Base-by-base conservation (phyloP, 192 early-diverging fungal species). In the Cladochytrium replicatum region DNA sequence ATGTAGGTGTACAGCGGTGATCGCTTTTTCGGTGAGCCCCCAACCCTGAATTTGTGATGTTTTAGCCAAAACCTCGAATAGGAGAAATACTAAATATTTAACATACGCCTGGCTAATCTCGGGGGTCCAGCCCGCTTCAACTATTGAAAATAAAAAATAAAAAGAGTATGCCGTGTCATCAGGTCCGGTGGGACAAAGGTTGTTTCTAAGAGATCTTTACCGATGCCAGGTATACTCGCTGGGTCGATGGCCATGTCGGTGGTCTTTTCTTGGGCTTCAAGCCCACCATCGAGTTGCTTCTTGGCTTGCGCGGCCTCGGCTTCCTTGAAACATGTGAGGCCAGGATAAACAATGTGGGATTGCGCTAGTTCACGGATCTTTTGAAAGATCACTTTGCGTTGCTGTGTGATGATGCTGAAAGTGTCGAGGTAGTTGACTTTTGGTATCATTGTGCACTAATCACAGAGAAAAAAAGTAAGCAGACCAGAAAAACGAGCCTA, bases 81-180 rank as follows among this genome's bases (percentile, higher is more conserved):
- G n/a, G n/a, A n/a, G n/a, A n/a, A n/a, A n/a, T n/a, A n/a, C n/a
- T n/a, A n/a, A n/a, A n/a, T n/a, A n/a, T n/a, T n/a, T n/a, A n/a
- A 29, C 28, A 29, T 22, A 48, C 57, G 53, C 22, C 38, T 66
- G 66, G 48, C 88, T 86, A 78, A 95, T 87, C 34, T 93, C 81
- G 9, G 83, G 77, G 2, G 84, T 91, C 93, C 95, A 99, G 0
- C 93, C 93, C 0, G 91, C 87, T 63, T 95, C 89, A 38, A 46
- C 78, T 82, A 43, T 48, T 43, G 28, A 42, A 40, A 37, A 29
- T 2, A 52, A 6, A 22, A 13, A 6, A 26, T 13, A 40, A 28
- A 17, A 21, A 41, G 8, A 3, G 2, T 5, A 25, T 9, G 1
- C 15, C 8, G 44, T 46, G n/a, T n/a, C n/a, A n/a, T n/a, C n/a